Evolutionary conservation across 2,329 filamentous ascomycete species (phyloP), one percentile per base, ranked within the genome.

Genomic region (Fusarium paranaense): DNA sequence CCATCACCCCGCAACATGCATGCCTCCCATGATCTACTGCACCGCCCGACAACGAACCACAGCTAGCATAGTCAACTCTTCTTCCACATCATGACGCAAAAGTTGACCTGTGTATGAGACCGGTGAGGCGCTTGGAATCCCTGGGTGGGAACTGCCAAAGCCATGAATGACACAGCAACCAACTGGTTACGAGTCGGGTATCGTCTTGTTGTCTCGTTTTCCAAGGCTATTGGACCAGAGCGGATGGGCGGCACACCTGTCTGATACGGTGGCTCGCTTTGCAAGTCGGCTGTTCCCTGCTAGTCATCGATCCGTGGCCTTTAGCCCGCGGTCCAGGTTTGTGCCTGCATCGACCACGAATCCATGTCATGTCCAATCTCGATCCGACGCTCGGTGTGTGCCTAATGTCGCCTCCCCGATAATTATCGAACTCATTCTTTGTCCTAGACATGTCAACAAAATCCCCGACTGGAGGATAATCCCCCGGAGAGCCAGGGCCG

Each of bases 301-400:
- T 38, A 59, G 22, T 30, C 22, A 37, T 38, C 35, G 16, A 13
- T 59, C 33, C 14, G 25, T 40, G 35, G 20, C 11, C 35, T 37
- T 40, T 59, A 25, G 56, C 22, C 33, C n/a, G 16, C 35, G 32
- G 32, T 25, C 33, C 11, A 27, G 56, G 20, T 38, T 38, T 38
- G 50, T 62, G 64, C 63, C 58, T 63, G 67, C 63, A 45, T 69
- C 52, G 35, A 42, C 64, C 58, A n/a, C 27, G 38, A 35, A 56
- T 68, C 54, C 66, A 68, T 60, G 42, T 56, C 9, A 14, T 6
- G 22, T 20, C 16, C 16, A 38, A 18, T 10, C 10, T 18, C 5
- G 8, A 47, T 58, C 30, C 27, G 45, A 60, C 64, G 40, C 64
- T 63, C 3, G 67, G 67, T 32, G 67, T 66, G 27, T 8, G 7